Base-by-base conservation (phyloP, 163 green algal genomes). In the Scenedesmus sp. region DNA sequence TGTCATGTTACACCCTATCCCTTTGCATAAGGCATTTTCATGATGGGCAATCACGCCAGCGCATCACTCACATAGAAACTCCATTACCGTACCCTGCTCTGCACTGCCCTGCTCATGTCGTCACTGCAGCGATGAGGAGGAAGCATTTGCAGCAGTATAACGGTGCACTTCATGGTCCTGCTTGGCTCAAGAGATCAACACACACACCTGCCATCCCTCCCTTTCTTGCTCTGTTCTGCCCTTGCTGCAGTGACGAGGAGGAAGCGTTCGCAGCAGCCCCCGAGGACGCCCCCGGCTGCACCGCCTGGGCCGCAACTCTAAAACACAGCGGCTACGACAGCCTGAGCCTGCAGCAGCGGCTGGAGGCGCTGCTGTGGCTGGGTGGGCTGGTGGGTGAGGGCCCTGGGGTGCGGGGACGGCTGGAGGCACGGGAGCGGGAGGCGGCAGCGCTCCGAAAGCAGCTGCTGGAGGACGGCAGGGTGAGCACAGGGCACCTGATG, bases 271-370 rank as follows among this genome's bases (percentile, higher is more conserved):
- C 76, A 2, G 23, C 10, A 4, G 57, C 87, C 15, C 87, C 87
- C 16, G 87, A 91, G 70, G 87, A 91, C 59, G 26, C 87, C 26
- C 34, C 76, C 54, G 87, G 84, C 76, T 73, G 57, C 59, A 94
- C 95, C 52, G 52, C 94, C 0, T 98, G 97, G 97, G 93, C 97
- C 8, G 79, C 66, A 0, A 79, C 93, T 0, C 94, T 96, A 23
- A 67, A 77, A 2, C 83, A 93, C 6, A 54, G 79, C 13, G 7
- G 57, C 81, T 93, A 93, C 52, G 81, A 90, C 34, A 13, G 8
- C 16, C 82, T 93, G 18, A 67, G 55, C 60, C 91, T 95, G 46
- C 91, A 91, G 84, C 46, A 88, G 2, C 93, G 94, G 83, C 90
- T 95, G 23, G 23, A 26, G 4, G 90, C 90, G 12, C 83, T 93